Evolutionary conservation across 2,329 filamentous ascomycete genomes (phyloP), one percentile per base, ranked within the genome.

Genomic region (Alternaria ethzedia): DNA sequence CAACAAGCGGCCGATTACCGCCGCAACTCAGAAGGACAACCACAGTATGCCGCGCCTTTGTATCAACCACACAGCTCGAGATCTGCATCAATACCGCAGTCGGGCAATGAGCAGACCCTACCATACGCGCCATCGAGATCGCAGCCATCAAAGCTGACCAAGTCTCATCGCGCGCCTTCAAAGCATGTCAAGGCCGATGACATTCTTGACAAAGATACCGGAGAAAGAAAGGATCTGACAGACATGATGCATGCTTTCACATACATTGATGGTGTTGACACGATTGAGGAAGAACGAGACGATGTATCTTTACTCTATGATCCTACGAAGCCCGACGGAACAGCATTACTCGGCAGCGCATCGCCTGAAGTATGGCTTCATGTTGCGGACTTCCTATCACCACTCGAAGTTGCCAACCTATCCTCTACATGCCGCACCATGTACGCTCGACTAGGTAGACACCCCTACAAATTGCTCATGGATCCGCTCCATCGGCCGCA

Each of bases 401-500:
- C 74, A 3, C 46, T 77, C 1, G 74, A 75, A 17, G 67, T 77
- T 44, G 73, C 73, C 21, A 71, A 72, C 20, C 60, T 77, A 8
- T 71, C 74, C 6, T 73, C 70, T 6, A 75, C 73, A 45, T 77
- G 74, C 52, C 72, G 69, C 25, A 73, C 70, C 21, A 72, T 75
- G 68, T 70, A 71, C 47, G 41, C 64, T 26, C 71, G 73, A 15
- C 59, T 77, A 9, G 73, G 73, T 9, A 64, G 63, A 23, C 68
- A 67, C 23, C 63, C 73, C 1, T 73, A 72, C 57, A 66, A 70
- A 47, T 25, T 75, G 13, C 63, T 77, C 4, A 23, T 66, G 36
- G 66, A 77, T 32, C 81, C 84, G 4, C 73, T 82, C 7, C 85
- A 88, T 67, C 76, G 75, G 47, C 67, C 80, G 6, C 74, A 85